These are phyloP conservation scores for Pseudogymnoascus sp. DNA, from an alignment of 2,329 filamentous ascomycete genomes.

Conservation along the genomic window DNA sequence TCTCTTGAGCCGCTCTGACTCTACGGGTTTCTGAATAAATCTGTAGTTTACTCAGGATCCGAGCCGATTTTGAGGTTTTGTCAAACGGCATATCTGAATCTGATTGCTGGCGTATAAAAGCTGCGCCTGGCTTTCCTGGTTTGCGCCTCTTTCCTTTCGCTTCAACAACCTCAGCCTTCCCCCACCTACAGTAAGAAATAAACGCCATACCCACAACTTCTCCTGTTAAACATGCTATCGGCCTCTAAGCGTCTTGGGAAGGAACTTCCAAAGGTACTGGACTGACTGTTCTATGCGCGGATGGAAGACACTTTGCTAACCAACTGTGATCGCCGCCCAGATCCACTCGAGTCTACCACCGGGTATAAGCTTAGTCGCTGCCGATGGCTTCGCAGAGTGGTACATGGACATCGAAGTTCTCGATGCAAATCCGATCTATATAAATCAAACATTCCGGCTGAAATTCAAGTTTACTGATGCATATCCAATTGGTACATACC, in stretches of 20 bases:
- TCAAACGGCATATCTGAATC: background rate
- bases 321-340: conserved; percentile 14
- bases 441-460: conserved; percentile 69
- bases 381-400: conserved; percentile 84
- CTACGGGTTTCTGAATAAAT: background rate
- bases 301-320: background rate
- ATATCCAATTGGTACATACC: conserved; percentile 76
- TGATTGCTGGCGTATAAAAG: conserved; percentile 5
- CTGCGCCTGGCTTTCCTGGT: conserved; percentile 6
- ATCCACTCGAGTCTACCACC: conserved; percentile 39
- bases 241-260: conserved; percentile 51
- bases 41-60: background rate
- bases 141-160: conserved; percentile 3
- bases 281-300: conserved; percentile 12
- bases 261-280: conserved; percentile 48
- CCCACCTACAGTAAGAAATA: background rate
- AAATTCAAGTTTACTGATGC: conserved; percentile 76
- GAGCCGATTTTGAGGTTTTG: background rate
- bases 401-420: conserved; percentile 84
- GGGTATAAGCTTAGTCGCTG: conserved; percentile 69
- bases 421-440: conserved; percentile 83
- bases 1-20: background rate
- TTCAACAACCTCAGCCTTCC: background rate
- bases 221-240: conserved; percentile 26
- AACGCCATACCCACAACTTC: background rate